Evolutionary conservation across 352 stramenopile species (phyloP).

Genomic region (Pythium dissimile): DNA sequence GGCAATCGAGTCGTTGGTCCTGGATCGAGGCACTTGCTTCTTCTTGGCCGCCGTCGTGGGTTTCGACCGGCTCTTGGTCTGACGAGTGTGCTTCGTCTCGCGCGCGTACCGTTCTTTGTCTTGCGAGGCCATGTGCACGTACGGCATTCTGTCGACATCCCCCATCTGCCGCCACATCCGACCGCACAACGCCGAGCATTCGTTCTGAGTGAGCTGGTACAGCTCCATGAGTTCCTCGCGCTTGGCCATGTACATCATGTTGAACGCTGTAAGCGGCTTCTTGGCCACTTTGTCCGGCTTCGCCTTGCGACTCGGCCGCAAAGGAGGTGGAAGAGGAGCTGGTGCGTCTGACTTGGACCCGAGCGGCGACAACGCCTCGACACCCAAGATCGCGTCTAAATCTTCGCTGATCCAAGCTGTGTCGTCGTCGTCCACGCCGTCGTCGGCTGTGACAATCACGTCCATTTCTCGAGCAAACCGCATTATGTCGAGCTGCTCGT

Average conservation of each 20-base stretch:
- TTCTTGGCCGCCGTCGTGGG: neutral
- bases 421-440: neutral
- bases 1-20: too few relatives aligned
- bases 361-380: too few relatives aligned
- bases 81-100: constrained; percentile 30
- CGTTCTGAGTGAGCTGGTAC: constrained; percentile 67
- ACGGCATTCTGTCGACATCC: constrained; percentile 42
- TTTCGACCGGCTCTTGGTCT: constrained; percentile 8
- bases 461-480: constrained; percentile 58
- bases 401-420: neutral
- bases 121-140: constrained; percentile 47
- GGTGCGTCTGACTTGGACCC: too few relatives aligned
- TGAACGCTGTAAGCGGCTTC: constrained; percentile 48
- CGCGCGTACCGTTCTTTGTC: constrained; percentile 48
- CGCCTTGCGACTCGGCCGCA: neutral
- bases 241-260: constrained; percentile 63
- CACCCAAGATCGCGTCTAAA: neutral
- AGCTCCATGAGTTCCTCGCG: constrained; percentile 41
- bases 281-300: constrained; percentile 27
- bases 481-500: constrained; percentile 39
- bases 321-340: too few relatives aligned
- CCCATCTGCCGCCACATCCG: constrained; percentile 60
- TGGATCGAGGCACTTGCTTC: constrained; percentile 21
- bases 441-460: neutral
- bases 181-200: constrained; percentile 55